These are phyloP conservation scores for Zelopaecilomyces penicillatus DNA, from an alignment of 2,329 filamentous ascomycete species.

Conservation along the genomic window DNA sequence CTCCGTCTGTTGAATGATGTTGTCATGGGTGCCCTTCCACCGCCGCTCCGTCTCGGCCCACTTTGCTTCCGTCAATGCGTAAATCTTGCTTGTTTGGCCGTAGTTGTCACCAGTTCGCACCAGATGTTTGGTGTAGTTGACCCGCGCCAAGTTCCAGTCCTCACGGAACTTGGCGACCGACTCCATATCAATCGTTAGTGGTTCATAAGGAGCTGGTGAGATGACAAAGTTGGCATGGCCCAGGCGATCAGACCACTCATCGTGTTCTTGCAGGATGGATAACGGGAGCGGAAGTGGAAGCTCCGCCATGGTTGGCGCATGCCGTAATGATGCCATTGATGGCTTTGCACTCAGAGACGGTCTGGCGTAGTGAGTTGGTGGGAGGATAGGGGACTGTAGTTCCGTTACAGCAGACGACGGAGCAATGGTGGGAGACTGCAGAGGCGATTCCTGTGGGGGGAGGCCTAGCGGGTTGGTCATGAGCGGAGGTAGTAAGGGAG, in stretches of 20 bases:
- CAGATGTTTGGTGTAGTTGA: slow-evolving; percentile 83
- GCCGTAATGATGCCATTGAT: slow-evolving; percentile 65
- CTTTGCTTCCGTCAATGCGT: slow-evolving; percentile 76
- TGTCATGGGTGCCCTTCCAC: slow-evolving; percentile 65
- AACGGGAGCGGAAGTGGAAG: slow-evolving; percentile 51
- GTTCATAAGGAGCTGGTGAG: slow-evolving; percentile 68
- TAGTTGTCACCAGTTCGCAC: slow-evolving; percentile 86
- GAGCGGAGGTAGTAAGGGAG: slow-evolving; percentile 76
- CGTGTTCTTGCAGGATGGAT: slow-evolving; percentile 58
- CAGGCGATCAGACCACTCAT: slow-evolving; percentile 76
- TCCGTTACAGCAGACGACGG: slow-evolving; percentile 39
- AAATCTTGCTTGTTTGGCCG: slow-evolving; percentile 81
- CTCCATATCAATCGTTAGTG: slow-evolving; percentile 51
- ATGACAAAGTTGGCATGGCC: slow-evolving; percentile 95
- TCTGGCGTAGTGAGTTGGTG: slow-evolving; percentile 37
- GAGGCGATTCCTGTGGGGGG: slow-evolving; percentile 62
- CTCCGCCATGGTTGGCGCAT: slow-evolving; percentile 53
- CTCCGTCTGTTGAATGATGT: slow-evolving; percentile 47
- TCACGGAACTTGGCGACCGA: slow-evolving; percentile 55
- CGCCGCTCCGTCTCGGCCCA: slow-evolving; percentile 71
- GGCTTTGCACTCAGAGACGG: slow-evolving; percentile 70
- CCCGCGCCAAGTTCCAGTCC: slow-evolving; percentile 76
- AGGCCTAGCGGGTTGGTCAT: slow-evolving; percentile 52
- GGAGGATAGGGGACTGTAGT: slow-evolving; percentile 29
- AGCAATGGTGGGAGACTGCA: slow-evolving; percentile 73